Evolutionary conservation across 345 rosid genomes (phyloP), one percentile per base, ranked within the genome.

Genomic region (Gossypium bickii): DNA sequence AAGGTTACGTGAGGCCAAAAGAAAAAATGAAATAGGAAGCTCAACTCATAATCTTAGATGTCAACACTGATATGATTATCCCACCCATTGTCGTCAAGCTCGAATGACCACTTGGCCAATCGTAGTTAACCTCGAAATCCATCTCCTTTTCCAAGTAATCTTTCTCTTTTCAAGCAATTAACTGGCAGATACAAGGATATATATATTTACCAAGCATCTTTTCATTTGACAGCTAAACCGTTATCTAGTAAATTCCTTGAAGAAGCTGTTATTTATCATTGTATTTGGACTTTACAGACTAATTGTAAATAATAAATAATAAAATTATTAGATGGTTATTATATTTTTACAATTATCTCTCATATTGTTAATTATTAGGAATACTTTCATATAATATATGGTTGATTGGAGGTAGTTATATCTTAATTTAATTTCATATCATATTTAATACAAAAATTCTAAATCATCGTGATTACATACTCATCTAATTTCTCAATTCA

Each of bases 21-120:
- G 76, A 49, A 78, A 71, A 77, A 49, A 4, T 16, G 72, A 9
- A 25, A 25, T 8, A 49, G 49, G 70, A 80, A 18, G 22, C 60
- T 79, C 45, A 71, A 43, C 70, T 68, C 74, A 38, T 56, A 66
- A 75, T 66, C 55, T 74, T 57, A 66, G 65, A 62, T 20, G 86
- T 85, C 90, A 88, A 88, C 78, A 63, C 56, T 80, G 89, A 75
- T 58, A 88, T 88, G 81, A 90, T 90, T 85, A 82, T 71, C 76
- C 78, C 85, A 80, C 73, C 80, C 78, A 79, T 81, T 82, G 78
- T 71, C 64, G 72, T 86, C 78, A 75, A 83, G 81, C 83, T 78
- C 74, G 88, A 90, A 85, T 85, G 87, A 86, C 92, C 88, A 83
- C 81, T 82, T 83, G 85, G 80, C 86, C 88, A 83, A 78, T 86